Evolutionary conservation across 345 rosid genomes (phyloP).

Genomic region (Aquilaria malaccensis): DNA sequence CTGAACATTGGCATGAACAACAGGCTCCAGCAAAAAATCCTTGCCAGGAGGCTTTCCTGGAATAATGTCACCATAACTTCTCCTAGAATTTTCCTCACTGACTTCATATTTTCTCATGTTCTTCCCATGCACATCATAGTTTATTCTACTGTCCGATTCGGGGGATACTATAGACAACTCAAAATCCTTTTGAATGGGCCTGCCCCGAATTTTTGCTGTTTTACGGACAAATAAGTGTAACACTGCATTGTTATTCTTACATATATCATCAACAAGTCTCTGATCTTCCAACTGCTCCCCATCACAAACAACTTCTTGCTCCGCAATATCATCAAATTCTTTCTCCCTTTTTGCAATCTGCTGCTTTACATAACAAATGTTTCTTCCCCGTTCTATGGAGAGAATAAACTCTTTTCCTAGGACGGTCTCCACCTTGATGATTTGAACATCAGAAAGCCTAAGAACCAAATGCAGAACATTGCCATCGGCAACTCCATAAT

Average conservation of each 20-base stretch:
- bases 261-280: conserved; percentile 51
- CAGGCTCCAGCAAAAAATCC: conserved; percentile 44
- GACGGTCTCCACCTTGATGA: conserved; percentile 46
- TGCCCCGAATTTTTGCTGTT: conserved; percentile 53
- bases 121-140: conserved; percentile 16
- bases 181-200: conserved; percentile 55
- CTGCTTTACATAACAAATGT: conserved; percentile 64
- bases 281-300: conserved; percentile 65
- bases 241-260: conserved; percentile 41
- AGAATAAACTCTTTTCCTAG: conserved; percentile 53
- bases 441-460: conserved; percentile 64
- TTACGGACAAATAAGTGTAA: conserved; percentile 53
- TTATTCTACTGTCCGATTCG: conserved; percentile 14
- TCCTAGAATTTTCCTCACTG: background rate
- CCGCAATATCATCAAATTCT: conserved; percentile 43
- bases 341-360: conserved; percentile 44
- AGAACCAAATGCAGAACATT: conserved; percentile 73
- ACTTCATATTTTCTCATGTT: conserved; percentile 13
- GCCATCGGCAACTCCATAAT: conserved; percentile 63
- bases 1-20: conserved; percentile 32
- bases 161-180: conserved; percentile 58
- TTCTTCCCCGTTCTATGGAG: conserved; percentile 50
- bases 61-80: conserved; percentile 10
- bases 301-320: conserved; percentile 56
- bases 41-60: conserved; percentile 18